These are phyloP conservation scores for Cercospora sp. DNA, from an alignment of 2,329 filamentous ascomycete species.

Conservation along the genomic window DNA sequence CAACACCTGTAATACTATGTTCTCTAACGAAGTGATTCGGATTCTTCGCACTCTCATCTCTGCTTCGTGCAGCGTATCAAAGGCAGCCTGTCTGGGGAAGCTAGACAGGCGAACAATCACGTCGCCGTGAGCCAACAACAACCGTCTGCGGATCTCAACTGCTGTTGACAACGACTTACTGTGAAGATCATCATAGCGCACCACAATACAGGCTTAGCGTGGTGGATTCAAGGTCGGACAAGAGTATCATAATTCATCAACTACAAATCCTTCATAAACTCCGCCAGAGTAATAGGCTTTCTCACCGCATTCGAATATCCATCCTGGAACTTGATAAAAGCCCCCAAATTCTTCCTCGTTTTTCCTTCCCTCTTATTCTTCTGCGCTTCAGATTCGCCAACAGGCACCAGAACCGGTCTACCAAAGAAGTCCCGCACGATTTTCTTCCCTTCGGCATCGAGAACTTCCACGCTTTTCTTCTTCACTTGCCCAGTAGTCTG, in stretches of 20 bases:
- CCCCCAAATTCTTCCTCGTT: slow-evolving; percentile 70
- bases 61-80: background rate
- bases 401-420: slow-evolving; percentile 58
- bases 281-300: slow-evolving; percentile 78
- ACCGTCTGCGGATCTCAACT: background rate
- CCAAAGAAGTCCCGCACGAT: slow-evolving; percentile 86
- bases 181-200: background rate
- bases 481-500: slow-evolving; percentile 16
- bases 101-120: background rate
- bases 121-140: too few relatives aligned
- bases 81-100: background rate
- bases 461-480: slow-evolving; percentile 24
- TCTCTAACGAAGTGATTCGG: background rate
- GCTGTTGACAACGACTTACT: background rate
- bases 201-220: background rate
- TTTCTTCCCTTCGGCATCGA: slow-evolving; percentile 37
- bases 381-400: slow-evolving; percentile 39
- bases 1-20: background rate
- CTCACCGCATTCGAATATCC: slow-evolving; percentile 89
- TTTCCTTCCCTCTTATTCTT: slow-evolving; percentile 42
- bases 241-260: background rate
- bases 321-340: slow-evolving; percentile 90
- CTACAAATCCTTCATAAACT: slow-evolving; percentile 67
- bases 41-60: background rate
- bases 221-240: background rate